Base-by-base conservation (phyloP, 257 asterid genomes). In the Solanum sitiens region DNA sequence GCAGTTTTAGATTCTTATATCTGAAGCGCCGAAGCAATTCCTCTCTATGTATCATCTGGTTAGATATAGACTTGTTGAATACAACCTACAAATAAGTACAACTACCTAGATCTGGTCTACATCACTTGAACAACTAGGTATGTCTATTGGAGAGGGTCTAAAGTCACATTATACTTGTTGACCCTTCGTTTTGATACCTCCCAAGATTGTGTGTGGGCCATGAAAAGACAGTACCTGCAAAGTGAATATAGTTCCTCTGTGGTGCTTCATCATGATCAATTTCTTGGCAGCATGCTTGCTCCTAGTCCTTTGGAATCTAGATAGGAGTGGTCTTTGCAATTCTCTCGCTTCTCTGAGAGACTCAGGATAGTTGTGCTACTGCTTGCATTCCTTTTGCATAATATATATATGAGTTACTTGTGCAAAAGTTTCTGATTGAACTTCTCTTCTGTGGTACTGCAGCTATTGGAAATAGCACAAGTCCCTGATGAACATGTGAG, bases 401-500 rank as follows among this genome's bases (percentile, higher is more conserved):
- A 50, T n/a, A n/a, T 82, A 13, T 56, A 7, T 27, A 16, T 80
- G 65, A 15, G 67, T 16, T 80, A 16, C 3, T 80, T 47, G 0
- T 80, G 67, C 68, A 27, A 21, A 53, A 50, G 11, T 11, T 82
- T n/a, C 71, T 82, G 11, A 82, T 32, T 82, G 14, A 50, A 8
- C 63, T 70, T 73, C 44, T 53, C 44, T 83, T 74, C n/a, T 88
- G 73, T 87, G 84, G 65, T 92, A 89, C 53, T 94, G 90, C 98
- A 97, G 99, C 98, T 97, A 27, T 94, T 97, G 92, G 99, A 97
- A 93, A 96, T 97, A 65, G 99, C 99, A 33, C 99, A 97, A 92
- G 99, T 97, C 75, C 91, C 99, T 82, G 99, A 97, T 90, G 94
- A 93, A 94, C 95, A 96, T 87, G 99, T 97, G 91, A 93, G 98